These are phyloP conservation scores for Mycena sanguinolenta DNA, from an alignment of 768 basidiomycete species.

Conservation along the genomic window DNA sequence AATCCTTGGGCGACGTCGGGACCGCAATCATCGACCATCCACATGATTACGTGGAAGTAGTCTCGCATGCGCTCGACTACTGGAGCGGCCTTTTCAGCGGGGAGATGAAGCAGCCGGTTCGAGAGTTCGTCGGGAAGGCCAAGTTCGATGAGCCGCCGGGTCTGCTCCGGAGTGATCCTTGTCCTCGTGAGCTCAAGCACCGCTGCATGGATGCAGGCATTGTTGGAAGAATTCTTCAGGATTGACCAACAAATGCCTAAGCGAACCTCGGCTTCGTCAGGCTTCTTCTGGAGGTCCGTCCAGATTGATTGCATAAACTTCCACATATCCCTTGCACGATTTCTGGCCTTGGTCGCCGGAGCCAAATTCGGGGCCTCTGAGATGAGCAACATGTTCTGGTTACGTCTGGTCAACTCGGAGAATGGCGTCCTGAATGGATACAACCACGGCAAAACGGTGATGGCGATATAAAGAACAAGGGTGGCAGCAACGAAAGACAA, in stretches of 20 bases:
- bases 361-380: not conserved
- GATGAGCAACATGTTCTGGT: not conserved
- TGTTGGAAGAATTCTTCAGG: slow-evolving; percentile 8
- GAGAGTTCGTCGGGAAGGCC: slow-evolving; percentile 1
- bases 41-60: slow-evolving; percentile 12
- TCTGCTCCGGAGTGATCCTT: not conserved
- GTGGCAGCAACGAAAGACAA: slow-evolving; percentile 14
- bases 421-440: slow-evolving; percentile 18
- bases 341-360: not conserved
- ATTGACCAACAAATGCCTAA: slow-evolving; percentile 5
- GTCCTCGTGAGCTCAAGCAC: not conserved
- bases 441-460: slow-evolving; percentile 13
- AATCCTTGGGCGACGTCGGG: not conserved
- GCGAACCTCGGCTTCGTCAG: not conserved
- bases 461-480: slow-evolving; percentile 1
- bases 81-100: not conserved
- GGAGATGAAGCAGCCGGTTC: slow-evolving; percentile 7
- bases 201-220: slow-evolving; percentile 2
- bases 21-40: slow-evolving; percentile 11
- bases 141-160: not conserved
- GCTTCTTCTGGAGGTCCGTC: not conserved
- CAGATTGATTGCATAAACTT: not conserved
- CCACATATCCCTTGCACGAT: not conserved
- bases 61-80: slow-evolving; percentile 1
- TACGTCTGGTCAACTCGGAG: not conserved